Percentiles rank a stretch among this genome's conserved stretches.
Evolutionary conservation across 805 yeast species (phyloP).

Genomic region (Kodamaea leandrae): DNA sequence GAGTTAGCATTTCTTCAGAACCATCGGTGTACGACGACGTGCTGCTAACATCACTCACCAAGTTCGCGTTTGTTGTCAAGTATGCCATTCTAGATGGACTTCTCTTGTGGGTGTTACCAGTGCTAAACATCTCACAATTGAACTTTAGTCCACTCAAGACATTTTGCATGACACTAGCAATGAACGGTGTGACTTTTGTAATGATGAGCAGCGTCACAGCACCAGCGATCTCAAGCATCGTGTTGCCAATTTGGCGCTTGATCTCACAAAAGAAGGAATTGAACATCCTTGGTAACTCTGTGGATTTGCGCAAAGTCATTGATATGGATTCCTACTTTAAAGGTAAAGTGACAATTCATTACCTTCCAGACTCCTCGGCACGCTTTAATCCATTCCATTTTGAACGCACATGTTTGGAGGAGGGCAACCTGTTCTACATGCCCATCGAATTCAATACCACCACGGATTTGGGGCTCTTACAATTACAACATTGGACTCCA

Average conservation of each 20-base stretch:
- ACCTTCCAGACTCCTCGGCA: conserved; percentile 89
- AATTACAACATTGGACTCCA: conserved; percentile 59
- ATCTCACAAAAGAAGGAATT: conserved; percentile 44
- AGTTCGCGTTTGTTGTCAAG: conserved; percentile 60
- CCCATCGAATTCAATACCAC: conserved; percentile 85
- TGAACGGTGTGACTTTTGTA: conserved; percentile 52
- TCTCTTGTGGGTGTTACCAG: conserved; percentile 67
- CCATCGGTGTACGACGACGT: conserved; percentile 21
- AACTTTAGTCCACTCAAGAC: conserved; percentile 61
- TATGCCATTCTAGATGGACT: conserved; percentile 72
- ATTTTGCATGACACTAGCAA: conserved; percentile 41
- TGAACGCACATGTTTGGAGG: conserved; percentile 56
- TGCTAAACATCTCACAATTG: conserved; percentile 72
- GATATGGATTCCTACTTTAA: conserved; percentile 66
- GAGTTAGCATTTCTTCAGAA: background rate
- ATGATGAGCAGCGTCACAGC: conserved; percentile 51
- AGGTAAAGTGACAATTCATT: conserved; percentile 83
- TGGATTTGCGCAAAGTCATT: conserved; percentile 33
- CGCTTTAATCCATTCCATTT: conserved; percentile 71
- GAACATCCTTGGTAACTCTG: conserved; percentile 50
- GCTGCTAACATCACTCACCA: conserved; percentile 43
- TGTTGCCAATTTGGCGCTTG: conserved; percentile 44
- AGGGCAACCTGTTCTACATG: conserved; percentile 34
- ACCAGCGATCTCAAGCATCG: conserved; percentile 38
- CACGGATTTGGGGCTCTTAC: conserved; percentile 63